Base-by-base conservation (phyloP, 192 early-diverging fungal species). In the Coemansia sp. region DNA sequence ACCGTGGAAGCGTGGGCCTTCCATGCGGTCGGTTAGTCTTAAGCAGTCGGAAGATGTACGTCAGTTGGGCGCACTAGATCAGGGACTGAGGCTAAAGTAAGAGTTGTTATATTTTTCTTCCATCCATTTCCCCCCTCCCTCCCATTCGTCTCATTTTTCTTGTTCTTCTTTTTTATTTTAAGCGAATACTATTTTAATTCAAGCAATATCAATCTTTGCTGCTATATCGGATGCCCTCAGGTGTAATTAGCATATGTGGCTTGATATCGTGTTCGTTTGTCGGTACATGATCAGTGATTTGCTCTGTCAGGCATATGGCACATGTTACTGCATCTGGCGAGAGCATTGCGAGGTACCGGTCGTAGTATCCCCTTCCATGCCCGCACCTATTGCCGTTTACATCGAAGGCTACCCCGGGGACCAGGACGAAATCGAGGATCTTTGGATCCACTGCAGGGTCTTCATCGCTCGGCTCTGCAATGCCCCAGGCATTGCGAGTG, bases 21-120 rank as follows among this genome's bases (percentile, higher is more conserved):
- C 74, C 0, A 62, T 70, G 58, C 67, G 80, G n/a, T 83, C 80
- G 0, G 80, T 83, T 24, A 83, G 80, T 45, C 37, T 83, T 10
- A 74, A 71, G 37, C 80, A 83, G 60, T 74, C 74, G 0, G 80
- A 83, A 43, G 80, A 83, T 37, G 70, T 74, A 24, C 74, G 80
- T 3, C 74, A 77, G 51, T 39, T 83, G 11, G 75, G 75, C 36
- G 74, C 62, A 17, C 61, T 83, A 3, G 80, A 83, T 59, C 80
- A 77, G 47, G 64, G 71, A 31, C 68, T 83, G 12, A 60, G 49
- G 36, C 75, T 82, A 31, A 77, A 83, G 59, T 83, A 67, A 59
- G 59, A 25, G 10, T 51, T 53, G 36, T 54, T n/a, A 25, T 37
- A 38, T 43, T 22, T 27, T 46, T 36, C 43, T 35, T 37, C 19